Evolutionary conservation across 2,329 filamentous ascomycete genomes (phyloP).

Genomic region (Cercospora sp.): DNA sequence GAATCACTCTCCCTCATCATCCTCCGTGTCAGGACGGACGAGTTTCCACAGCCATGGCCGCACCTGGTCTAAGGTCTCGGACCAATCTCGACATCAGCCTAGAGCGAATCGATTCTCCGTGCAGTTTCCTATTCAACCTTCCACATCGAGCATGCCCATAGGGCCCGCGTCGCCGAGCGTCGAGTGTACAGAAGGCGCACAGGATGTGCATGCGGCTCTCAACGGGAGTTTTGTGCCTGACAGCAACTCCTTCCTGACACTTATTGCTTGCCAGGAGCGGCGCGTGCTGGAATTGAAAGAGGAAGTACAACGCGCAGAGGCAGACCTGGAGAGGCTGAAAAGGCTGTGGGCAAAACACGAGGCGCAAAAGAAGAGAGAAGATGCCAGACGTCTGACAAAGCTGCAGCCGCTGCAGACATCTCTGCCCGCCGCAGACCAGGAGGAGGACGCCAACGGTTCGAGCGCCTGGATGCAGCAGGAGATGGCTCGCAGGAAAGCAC

Average conservation of each 20-base stretch:
- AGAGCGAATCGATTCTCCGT: slow-evolving; percentile 50
- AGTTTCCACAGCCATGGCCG: slow-evolving; percentile 35
- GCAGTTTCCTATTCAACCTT: slow-evolving; percentile 51
- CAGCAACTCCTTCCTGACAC: slow-evolving; percentile 69
- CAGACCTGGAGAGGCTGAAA: slow-evolving; percentile 74
- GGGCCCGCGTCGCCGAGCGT: slow-evolving; percentile 38
- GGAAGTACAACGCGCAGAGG: slow-evolving; percentile 80
- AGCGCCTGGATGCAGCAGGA: slow-evolving; percentile 56
- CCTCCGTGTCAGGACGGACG: slow-evolving; percentile 16
- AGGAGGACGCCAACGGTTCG: slow-evolving; percentile 50
- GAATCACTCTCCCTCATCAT: slow-evolving; percentile 17
- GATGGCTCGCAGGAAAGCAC: slow-evolving; percentile 69
- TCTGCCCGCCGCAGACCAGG: slow-evolving; percentile 40
- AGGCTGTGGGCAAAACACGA: slow-evolving; percentile 80
- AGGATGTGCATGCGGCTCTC: slow-evolving; percentile 13
- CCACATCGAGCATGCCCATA: slow-evolving; percentile 35
- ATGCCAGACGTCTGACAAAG: slow-evolving; percentile 61
- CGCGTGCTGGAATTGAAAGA: slow-evolving; percentile 87
- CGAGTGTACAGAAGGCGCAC: slow-evolving; percentile 28
- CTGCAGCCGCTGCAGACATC: slow-evolving; percentile 55
- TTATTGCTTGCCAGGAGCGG: slow-evolving; percentile 88
- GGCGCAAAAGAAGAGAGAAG: slow-evolving; percentile 70
- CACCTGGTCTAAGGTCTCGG: slow-evolving; percentile 32
- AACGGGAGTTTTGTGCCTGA: slow-evolving; percentile 10
- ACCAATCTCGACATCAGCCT: slow-evolving; percentile 22